Conservation (phyloP, 805 yeast genomes). For the Kuraishia borneana region DNA sequence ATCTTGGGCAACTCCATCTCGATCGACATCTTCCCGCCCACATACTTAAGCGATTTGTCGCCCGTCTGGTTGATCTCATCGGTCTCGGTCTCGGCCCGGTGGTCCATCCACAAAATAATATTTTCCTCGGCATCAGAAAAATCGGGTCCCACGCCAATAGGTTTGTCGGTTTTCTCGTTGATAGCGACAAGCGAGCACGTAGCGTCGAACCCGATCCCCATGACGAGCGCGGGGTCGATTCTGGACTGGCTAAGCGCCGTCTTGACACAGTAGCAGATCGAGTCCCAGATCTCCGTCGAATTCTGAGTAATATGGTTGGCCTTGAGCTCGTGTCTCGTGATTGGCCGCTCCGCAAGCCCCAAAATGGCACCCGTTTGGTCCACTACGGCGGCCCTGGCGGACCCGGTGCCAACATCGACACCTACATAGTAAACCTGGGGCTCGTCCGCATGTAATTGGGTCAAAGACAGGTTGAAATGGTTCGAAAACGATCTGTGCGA, state of each 20-base stretch:
- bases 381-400: conserved; percentile 89
- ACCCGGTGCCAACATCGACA: conserved; percentile 79
- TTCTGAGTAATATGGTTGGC: conserved; percentile 76
- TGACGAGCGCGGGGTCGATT: conserved; percentile 53
- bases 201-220: conserved; percentile 94
- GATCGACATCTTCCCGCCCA: conserved; percentile 95
- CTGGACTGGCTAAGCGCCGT: conserved; percentile 65
- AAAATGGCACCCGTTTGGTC: conserved; percentile 75
- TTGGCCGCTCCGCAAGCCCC: conserved; percentile 69
- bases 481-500: conserved; percentile 18
- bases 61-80: conserved; percentile 68
- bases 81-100: conserved; percentile 80
- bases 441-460: conserved; percentile 13
- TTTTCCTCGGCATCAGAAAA: conserved; percentile 64
- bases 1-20: conserved; percentile 98
- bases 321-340: conserved; percentile 64
- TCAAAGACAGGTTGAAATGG: conserved; percentile 22
- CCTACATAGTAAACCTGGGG: conserved; percentile 23
- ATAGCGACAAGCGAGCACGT: conserved; percentile 90
- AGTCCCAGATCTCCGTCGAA: conserved; percentile 84
- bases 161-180: conserved; percentile 49
- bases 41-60: conserved; percentile 76
- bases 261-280: conserved; percentile 73
- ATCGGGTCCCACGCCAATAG: conserved; percentile 89
- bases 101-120: conserved; percentile 97